A percentile compares a stretch with the other conserved stretches of the same genome.
phyloP scores from a whole-genome alignment of 23 red algal species.

The Porphyridium purpureum region DNA sequence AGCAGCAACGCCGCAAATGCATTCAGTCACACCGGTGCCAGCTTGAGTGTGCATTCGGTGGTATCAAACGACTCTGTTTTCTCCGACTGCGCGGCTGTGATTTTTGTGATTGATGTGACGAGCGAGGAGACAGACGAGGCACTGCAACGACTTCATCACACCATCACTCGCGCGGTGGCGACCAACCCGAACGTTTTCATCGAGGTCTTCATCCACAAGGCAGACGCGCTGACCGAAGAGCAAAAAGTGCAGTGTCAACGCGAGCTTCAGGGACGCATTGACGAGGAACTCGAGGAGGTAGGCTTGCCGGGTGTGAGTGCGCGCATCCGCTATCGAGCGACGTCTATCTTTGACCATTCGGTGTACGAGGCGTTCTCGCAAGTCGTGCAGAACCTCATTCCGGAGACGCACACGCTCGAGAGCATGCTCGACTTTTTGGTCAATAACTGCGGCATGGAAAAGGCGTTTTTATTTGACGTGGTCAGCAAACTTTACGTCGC shows the following conservation, averaged over 20 bases:
- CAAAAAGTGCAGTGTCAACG: not conserved
- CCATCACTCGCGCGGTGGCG: not conserved
- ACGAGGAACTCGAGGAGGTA: constrained; percentile 1
- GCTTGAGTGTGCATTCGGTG: too few species aligned
- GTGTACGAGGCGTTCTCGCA: constrained; percentile 13
- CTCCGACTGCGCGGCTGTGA: constrained; percentile 2
- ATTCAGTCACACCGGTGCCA: too few species aligned
- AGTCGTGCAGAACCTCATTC: constrained; percentile 1
- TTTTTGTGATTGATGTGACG: constrained; percentile 18
- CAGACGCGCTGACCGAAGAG: constrained; percentile 11
- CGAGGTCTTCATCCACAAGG: constrained; percentile 19
- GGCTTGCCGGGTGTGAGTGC: not conserved
- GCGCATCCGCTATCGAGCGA: constrained; percentile 2
- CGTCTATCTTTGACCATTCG: constrained; percentile 31
- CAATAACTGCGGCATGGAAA: constrained; percentile 8
- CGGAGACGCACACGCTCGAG: constrained; percentile 7
- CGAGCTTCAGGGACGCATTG: constrained; percentile 7
- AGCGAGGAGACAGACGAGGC: not conserved
- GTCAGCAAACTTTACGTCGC: constrained; percentile 20
- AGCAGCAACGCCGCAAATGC: constrained; percentile 2
- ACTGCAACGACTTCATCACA: constrained; percentile 4
- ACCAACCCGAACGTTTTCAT: constrained; percentile 11
- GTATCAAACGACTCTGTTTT: constrained; percentile 10
- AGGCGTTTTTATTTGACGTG: constrained; percentile 26
- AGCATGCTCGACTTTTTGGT: constrained; percentile 11